phyloP scores from a whole-genome alignment of 2,329 filamentous ascomycete species.

The Cercospora sp. region DNA sequence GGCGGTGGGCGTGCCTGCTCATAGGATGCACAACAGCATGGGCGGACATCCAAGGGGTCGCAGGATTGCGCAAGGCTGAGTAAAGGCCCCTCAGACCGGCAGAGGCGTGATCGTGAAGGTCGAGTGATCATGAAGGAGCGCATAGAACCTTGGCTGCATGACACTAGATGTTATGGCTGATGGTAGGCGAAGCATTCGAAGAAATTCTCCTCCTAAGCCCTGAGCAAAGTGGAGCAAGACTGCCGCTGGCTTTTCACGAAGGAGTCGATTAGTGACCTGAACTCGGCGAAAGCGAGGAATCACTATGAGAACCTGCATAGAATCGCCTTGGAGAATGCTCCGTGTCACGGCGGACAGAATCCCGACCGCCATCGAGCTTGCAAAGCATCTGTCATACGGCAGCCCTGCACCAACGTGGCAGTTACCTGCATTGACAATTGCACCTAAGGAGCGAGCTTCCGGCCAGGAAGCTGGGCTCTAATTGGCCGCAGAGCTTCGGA shows the following conservation, averaged over 20 bases:
- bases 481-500: slow-evolving; percentile 3
- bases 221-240: background rate
- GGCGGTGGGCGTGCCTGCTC: background rate
- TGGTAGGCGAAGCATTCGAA: background rate
- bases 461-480: background rate
- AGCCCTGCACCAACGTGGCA: slow-evolving; percentile 6
- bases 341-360: background rate
- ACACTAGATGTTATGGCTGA: background rate
- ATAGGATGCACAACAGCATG: background rate
- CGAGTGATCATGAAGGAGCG: background rate
- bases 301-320: background rate
- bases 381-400: slow-evolving; percentile 1
- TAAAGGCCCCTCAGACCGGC: background rate
- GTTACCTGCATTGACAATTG: background rate
- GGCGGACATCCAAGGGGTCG: background rate
- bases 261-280: background rate
- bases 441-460: background rate
- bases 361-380: background rate
- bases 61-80: background rate
- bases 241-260: background rate
- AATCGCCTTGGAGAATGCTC: background rate
- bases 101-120: background rate
- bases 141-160: background rate
- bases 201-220: background rate
- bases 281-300: background rate